These are phyloP conservation scores for Claviceps sp. DNA, from an alignment of 2,329 filamentous ascomycete species.

Conservation along the genomic window DNA sequence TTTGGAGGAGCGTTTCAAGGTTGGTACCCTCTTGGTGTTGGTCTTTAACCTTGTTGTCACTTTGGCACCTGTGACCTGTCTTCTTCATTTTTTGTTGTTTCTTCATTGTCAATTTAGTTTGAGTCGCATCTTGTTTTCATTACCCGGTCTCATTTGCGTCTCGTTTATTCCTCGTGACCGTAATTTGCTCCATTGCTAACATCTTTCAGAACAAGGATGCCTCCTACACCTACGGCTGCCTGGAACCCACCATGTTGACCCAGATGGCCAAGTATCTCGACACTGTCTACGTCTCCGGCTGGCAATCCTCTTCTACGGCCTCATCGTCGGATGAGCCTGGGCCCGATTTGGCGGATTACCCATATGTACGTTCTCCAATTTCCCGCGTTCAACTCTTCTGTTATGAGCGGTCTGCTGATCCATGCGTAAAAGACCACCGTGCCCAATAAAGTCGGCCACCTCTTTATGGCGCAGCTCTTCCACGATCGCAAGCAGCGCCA, in stretches of 20 bases:
- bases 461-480: conserved; percentile 98
- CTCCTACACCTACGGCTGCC: conserved; percentile 91
- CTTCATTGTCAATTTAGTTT: background rate
- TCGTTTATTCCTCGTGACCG: too few relatives aligned
- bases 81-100: background rate
- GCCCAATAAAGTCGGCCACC: conserved; percentile 92
- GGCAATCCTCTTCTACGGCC: conserved; percentile 95
- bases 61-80: background rate
- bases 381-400: background rate
- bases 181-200: too few relatives aligned
- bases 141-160: too few relatives aligned
- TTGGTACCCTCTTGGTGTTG: conserved; percentile 23
- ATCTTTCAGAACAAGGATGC: conserved; percentile 57
- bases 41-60: too few relatives aligned
- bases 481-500: conserved; percentile 98
- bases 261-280: conserved; percentile 99
- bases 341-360: conserved; percentile 95
- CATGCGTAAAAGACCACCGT: conserved; percentile 62
- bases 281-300: conserved; percentile 96
- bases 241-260: conserved; percentile 96
- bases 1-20: conserved; percentile 75
- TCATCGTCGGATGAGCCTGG: conserved; percentile 92
- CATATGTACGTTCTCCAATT: conserved; percentile 47
- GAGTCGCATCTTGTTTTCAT: too few relatives aligned
- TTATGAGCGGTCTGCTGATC: background rate